Evolutionary conservation across 352 stramenopile genomes (phyloP), one percentile per base, ranked within the genome.

Genomic region (Globisporangium emineosum): DNA sequence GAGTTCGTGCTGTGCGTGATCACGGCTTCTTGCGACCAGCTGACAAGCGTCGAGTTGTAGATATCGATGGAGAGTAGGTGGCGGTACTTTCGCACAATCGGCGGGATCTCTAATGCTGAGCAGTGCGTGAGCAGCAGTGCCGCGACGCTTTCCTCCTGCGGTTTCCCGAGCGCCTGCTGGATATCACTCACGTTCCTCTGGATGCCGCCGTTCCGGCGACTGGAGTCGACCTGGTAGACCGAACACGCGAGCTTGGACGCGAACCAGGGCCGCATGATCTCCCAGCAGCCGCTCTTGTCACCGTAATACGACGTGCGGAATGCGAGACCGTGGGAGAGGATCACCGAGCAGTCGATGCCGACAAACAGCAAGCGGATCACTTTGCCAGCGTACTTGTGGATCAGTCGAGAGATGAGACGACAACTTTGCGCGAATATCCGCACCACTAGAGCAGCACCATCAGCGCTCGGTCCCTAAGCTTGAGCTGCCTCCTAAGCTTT

Each of bases 61-160:
- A 87, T 66, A 23, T 89, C 78, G 58, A 89, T 40, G 7, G 77
- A 69, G 15, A 87, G 56, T 2, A 89, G 42, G 13, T 85, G 77
- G 15, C 43, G 51, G 42, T 85, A 83, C 10, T 63, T 40, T 3
- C 45, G 64, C 23, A 89, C 59, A 0, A 60, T 54, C 23, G 61
- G 6, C 0, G 80, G 72, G 57, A 89, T 73, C 17, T 47, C 43
- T 12, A 89, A 69, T 0, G 33, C 58, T 0, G 72, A 62, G 43
- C 80, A 89, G 63, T 88, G 80, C 21, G 65, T 72, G 43, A 89
- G 77, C 6, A 89, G 67, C 50, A 88, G 57, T 8, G 64, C 72
- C 1, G 45, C 62, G 37, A 83, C 64, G 33, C 67, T 77, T 25
- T 19, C 3, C 57, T 53, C 55, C 25, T 78, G 55, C 23, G 83